Evolutionary conservation across 306 rosid species (phyloP).

Genomic region (Trichosanthes cucumerina): DNA sequence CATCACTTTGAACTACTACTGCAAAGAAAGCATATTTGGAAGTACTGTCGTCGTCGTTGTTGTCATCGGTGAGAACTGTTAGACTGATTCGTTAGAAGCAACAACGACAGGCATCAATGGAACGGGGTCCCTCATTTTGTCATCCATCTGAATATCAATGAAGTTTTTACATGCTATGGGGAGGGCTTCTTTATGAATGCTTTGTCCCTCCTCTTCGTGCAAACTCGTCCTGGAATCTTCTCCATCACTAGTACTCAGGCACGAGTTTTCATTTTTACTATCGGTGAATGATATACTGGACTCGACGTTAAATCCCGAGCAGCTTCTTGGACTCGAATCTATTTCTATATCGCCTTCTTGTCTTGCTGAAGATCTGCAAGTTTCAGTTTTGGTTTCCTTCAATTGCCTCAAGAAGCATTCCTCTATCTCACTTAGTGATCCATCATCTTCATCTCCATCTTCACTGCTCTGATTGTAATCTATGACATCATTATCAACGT

Average conservation of each 20-base stretch:
- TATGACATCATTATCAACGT: conserved; percentile 25
- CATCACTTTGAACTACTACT: conserved; percentile 27
- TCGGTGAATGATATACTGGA: conserved; percentile 30
- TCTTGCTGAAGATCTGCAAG: conserved; percentile 26
- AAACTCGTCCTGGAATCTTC: conserved; percentile 27
- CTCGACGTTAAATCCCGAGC: conserved; percentile 28
- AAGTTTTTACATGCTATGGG: conserved; percentile 27
- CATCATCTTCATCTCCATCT: conserved; percentile 42
- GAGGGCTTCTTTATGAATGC: conserved; percentile 20
- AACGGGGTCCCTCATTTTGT: conserved; percentile 26
- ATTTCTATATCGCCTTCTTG: conserved; percentile 19
- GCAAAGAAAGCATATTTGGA: conserved; percentile 14
- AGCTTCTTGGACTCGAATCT: conserved; percentile 29
- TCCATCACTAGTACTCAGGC: conserved; percentile 28
- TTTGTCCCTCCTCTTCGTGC: conserved; percentile 22
- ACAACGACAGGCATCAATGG: conserved; percentile 18
- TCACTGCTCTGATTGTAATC: conserved; percentile 43
- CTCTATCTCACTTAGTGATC: conserved; percentile 43
- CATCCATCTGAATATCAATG: conserved; percentile 31
- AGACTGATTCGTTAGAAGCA: conserved; percentile 14
- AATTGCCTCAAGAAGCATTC: conserved; percentile 55
- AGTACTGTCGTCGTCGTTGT: background rate
- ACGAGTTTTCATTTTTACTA: conserved; percentile 28
- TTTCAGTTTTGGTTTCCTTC: conserved; percentile 22
- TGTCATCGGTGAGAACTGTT: background rate